These are phyloP conservation scores for Saprolegnia diclina DNA, from an alignment of 352 stramenopile species.

Conservation along the genomic window DNA sequence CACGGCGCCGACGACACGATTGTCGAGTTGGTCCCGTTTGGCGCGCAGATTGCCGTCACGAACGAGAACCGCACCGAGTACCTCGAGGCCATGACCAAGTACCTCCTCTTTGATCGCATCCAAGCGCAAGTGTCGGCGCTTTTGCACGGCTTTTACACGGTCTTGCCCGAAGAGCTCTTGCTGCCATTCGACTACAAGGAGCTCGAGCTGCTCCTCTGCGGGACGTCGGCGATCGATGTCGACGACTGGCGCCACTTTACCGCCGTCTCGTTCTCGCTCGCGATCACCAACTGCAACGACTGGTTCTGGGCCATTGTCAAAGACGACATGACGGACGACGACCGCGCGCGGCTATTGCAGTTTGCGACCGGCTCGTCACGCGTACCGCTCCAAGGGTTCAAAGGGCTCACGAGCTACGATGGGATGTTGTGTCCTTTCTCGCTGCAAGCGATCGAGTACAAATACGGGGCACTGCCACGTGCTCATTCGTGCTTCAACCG, in stretches of 20 bases:
- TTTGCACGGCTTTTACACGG: slow-evolving; percentile 94
- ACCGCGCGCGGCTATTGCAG: slow-evolving; percentile 65
- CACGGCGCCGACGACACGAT: slow-evolving; percentile 32
- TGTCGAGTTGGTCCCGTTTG: slow-evolving; percentile 55
- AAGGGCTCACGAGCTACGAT: slow-evolving; percentile 73
- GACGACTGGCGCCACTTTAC: slow-evolving; percentile 91
- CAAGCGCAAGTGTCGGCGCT: slow-evolving; percentile 86
- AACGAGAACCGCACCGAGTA: slow-evolving; percentile 95
- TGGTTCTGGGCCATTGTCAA: slow-evolving; percentile 98
- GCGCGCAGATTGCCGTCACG: slow-evolving; percentile 79
- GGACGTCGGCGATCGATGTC: slow-evolving; percentile 92
- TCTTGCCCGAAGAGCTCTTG: slow-evolving; percentile 90
- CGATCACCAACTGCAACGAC: slow-evolving; percentile 41
- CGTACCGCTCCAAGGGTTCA: slow-evolving; percentile 69
- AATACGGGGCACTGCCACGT: slow-evolving; percentile 59
- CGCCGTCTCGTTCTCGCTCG: slow-evolving; percentile 28
- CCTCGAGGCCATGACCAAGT: slow-evolving; percentile 89
- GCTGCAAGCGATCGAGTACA: slow-evolving; percentile 50
- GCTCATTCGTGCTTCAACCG: slow-evolving; percentile 85
- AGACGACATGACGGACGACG: slow-evolving; percentile 67
- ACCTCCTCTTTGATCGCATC: slow-evolving; percentile 90
- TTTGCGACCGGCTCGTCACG: slow-evolving; percentile 78
- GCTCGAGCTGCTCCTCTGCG: slow-evolving; percentile 94
- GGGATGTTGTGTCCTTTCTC: slow-evolving; percentile 68
- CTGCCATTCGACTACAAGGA: slow-evolving; percentile 97